Evolutionary conservation across 2,329 filamentous ascomycete genomes (phyloP).

Genomic region (Fusarium ramigenum): DNA sequence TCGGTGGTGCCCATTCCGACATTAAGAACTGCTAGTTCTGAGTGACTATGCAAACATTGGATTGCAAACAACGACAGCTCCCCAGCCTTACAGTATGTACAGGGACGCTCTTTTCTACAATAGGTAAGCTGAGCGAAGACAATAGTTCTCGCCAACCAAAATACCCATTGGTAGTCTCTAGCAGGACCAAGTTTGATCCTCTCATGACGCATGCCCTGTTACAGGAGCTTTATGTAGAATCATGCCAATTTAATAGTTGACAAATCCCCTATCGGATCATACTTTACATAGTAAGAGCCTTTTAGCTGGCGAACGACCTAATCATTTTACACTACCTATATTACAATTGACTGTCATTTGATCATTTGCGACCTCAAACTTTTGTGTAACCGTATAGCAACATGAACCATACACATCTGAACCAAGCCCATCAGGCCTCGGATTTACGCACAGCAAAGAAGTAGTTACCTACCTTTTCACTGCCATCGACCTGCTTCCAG

Average conservation of each 20-base stretch:
- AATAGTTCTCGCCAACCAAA: conserved; percentile 13
- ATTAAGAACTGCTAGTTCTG: not conserved
- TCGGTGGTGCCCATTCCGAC: not conserved
- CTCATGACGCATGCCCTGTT: not conserved
- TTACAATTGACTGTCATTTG: conserved; percentile 17
- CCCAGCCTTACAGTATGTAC: not conserved
- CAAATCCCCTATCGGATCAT: not conserved
- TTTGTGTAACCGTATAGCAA: conserved; percentile 1
- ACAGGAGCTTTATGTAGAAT: not conserved
- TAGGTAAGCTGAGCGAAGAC: conserved; percentile 6
- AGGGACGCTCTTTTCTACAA: not conserved
- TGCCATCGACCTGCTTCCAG: conserved; percentile 83
- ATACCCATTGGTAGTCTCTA: not conserved
- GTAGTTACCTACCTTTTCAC: conserved; percentile 92
- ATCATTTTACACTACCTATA: conserved; percentile 17
- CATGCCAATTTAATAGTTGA: not conserved
- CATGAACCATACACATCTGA: conserved; percentile 18
- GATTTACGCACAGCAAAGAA: conserved; percentile 82
- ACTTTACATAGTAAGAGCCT: not conserved
- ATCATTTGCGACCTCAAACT: not conserved
- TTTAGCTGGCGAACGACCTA: not conserved
- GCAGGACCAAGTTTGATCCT: not conserved
- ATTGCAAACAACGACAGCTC: not conserved
- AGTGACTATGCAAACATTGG: not conserved
- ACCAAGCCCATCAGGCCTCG: conserved; percentile 15